Percentiles rank a stretch among this genome's conserved stretches.
Evolutionary conservation across 805 yeast genomes (phyloP).

Genomic region (Barnettozyma botsteinii): DNA sequence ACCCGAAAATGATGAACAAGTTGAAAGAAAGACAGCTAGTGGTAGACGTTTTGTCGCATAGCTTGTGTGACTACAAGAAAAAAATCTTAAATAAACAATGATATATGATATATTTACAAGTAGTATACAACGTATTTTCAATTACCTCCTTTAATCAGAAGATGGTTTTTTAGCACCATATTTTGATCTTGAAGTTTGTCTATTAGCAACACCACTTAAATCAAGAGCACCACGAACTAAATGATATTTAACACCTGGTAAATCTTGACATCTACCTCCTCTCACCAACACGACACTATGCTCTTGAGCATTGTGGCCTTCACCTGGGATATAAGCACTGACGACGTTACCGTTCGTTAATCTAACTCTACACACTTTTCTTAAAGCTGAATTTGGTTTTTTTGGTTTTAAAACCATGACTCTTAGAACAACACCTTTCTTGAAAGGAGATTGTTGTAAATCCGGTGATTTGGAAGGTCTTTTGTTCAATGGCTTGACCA

Average conservation of each 20-base stretch:
- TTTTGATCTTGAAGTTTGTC: constrained; percentile 83
- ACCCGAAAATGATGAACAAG: constrained; percentile 82
- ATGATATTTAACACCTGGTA: constrained; percentile 97
- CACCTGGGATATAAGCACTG: constrained; percentile 95
- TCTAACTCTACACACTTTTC: constrained; percentile 95
- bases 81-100: not conserved
- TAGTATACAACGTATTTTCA: not conserved
- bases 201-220: constrained; percentile 89
- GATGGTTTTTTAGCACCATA: constrained; percentile 89
- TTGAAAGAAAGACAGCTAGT: constrained; percentile 30
- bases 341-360: constrained; percentile 83
- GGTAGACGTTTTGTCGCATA: constrained; percentile 26
- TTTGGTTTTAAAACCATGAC: constrained; percentile 96
- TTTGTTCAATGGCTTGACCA: constrained; percentile 43
- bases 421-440: constrained; percentile 88
- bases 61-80: not conserved
- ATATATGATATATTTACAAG: constrained; percentile 10
- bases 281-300: constrained; percentile 93
- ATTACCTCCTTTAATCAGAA: constrained; percentile 26
- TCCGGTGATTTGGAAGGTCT: constrained; percentile 68
- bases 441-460: constrained; percentile 74
- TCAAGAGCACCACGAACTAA: constrained; percentile 90
- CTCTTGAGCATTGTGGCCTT: constrained; percentile 97
- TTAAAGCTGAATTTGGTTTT: constrained; percentile 96
- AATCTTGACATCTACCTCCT: constrained; percentile 98